Base-by-base conservation (phyloP, 306 rosid species). In the Begonia loranthoides region DNA sequence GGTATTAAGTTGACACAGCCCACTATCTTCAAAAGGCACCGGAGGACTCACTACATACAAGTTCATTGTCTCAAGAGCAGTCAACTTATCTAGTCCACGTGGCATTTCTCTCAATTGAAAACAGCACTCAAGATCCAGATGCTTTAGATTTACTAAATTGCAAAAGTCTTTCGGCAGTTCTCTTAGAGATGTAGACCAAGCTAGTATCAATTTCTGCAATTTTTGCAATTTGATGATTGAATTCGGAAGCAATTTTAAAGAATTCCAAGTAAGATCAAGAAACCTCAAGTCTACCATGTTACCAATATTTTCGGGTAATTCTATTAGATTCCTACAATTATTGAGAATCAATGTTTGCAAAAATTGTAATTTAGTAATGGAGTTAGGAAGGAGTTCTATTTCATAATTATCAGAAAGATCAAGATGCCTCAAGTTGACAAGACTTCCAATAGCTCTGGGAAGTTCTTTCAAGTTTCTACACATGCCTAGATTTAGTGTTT, bases 151-250 rank as follows among this genome's bases (percentile, higher is more conserved):
- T 16, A 55, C 41, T 15, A 24, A 36, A 2, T 55, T 63, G 4
- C 11, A n/a, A 48, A 49, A 41, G 38, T 40, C 68, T n/a, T 9
- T 49, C 1, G 68, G 68, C 38, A 63, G 9, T 49, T 47, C 51
- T 4, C 15, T 1, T 12, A 63, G 55, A 2, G 0, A 1, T 0
- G 0, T 0, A n/a, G 54, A n/a, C 4, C 0, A n/a, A 50, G 57
- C 17, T 50, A 13, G 0, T 50, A 49, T 6, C 50, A 60, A 11
- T 9, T 60, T 60, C 9, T 10, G 10, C 12, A 60, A 13, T n/a
- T n/a, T n/a, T n/a, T n/a, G n/a, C n/a, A n/a, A 9, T n/a, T 16
- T 17, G 1, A 40, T 36, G 14, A 41, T 50, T 17, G 21, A 60
- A 50, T 41, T 19, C 6, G 65, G 65, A 16, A 60, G 47, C 7